A percentile compares a stretch with the other conserved stretches of the same genome.
phyloP scores from a whole-genome alignment of 805 yeast species.

The Ogataea minuta region DNA sequence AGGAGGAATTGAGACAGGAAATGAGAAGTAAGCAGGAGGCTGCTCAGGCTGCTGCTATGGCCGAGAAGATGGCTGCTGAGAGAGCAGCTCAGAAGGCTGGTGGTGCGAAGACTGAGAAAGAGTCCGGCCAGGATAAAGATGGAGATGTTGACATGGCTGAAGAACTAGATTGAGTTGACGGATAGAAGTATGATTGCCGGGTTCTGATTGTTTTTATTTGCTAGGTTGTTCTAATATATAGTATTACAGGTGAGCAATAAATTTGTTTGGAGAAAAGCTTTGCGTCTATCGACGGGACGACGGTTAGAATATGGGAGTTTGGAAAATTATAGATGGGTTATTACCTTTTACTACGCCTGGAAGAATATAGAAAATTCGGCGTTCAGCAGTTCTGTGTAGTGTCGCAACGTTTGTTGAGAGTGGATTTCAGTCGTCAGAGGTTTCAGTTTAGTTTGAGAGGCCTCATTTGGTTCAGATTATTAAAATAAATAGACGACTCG shows the following conservation, averaged over 20 bases:
- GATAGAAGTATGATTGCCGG: constrained; percentile 7
- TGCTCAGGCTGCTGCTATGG: constrained; percentile 75
- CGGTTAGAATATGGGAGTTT: not conserved
- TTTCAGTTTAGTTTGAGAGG: no score
- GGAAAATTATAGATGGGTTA: constrained; percentile 1
- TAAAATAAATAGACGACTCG: no score
- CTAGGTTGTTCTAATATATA: constrained; percentile 9
- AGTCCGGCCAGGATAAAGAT: constrained; percentile 33
- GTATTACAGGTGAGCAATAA: constrained; percentile 2
- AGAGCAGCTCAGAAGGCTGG: constrained; percentile 51
- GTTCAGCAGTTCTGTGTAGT: not conserved
- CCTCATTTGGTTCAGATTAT: no score
- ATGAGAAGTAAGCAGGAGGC: constrained; percentile 85
- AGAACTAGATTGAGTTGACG: constrained; percentile 19
- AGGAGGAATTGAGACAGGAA: constrained; percentile 93
- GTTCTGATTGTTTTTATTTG: constrained; percentile 5
- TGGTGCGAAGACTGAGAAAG: constrained; percentile 17
- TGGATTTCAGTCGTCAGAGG: no score
- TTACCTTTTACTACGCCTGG: no score
- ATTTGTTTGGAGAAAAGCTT: not conserved
- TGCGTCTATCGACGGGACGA: constrained; percentile 4
- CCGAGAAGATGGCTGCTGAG: constrained; percentile 78
- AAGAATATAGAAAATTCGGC: not conserved
- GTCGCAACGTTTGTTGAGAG: no score
- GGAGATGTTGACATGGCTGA: constrained; percentile 38